These are phyloP conservation scores for Ambispora gerdemannii DNA, from an alignment of 192 early-diverging fungal genomes.

Conservation along the genomic window DNA sequence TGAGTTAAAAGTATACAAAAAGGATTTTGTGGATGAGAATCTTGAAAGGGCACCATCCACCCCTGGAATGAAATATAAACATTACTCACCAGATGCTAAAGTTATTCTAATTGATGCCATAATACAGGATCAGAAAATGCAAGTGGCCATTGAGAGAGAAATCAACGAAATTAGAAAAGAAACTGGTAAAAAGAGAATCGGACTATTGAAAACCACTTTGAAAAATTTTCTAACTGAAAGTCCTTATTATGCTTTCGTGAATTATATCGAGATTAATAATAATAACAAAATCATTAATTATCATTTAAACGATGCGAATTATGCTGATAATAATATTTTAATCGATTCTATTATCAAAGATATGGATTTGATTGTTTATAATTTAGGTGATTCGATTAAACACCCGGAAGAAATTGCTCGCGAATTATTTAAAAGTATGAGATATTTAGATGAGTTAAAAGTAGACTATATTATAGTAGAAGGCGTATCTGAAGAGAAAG, in stretches of 20 bases:
- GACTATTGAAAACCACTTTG: constrained; percentile 33
- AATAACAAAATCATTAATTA: not conserved
- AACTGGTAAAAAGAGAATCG: constrained; percentile 34
- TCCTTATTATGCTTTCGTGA: not conserved
- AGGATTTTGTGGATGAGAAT: constrained; percentile 65
- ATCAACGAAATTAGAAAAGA: constrained; percentile 34
- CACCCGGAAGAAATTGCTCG: constrained; percentile 65
- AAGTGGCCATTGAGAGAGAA: constrained; percentile 30
- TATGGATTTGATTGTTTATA: constrained; percentile 43
- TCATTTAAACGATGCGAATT: constrained; percentile 27
- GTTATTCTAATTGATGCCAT: constrained; percentile 69
- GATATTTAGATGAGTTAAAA: constrained; percentile 67
- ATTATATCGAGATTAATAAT: constrained; percentile 16
- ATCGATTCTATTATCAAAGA: not conserved
- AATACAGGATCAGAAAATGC: not conserved
- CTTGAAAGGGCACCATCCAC: constrained; percentile 84
- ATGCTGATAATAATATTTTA: not conserved
- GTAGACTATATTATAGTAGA: constrained; percentile 84
- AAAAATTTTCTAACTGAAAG: not conserved
- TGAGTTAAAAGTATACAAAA: constrained; percentile 69
- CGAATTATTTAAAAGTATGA: constrained; percentile 75
- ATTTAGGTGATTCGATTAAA: constrained; percentile 50
- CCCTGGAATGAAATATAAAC: constrained; percentile 99
- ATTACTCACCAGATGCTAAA: constrained; percentile 89
- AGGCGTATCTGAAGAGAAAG: constrained; percentile 80